Evolutionary conservation across 75 land plant species (phyloP), one percentile per base, ranked within the genome.

Genomic region (Selaginella tamariscina): DNA sequence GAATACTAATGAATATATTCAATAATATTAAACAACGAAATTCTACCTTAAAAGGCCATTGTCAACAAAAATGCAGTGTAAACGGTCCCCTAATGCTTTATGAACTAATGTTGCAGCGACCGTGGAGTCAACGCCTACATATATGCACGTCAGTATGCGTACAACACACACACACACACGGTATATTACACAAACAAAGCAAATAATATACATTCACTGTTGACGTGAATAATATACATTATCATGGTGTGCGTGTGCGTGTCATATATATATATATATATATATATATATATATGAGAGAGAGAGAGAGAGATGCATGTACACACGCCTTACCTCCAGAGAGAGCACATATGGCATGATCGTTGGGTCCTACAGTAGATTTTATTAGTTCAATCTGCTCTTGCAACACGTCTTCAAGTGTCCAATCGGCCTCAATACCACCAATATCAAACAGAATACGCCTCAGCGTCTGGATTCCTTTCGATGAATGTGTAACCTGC

Each of bases 81-180:
- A 86, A 67, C 88, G 80, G 8, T 94, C 91, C 13, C 98, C 96
- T 55, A 94, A 83, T 18, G 91, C 96, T 74, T 73, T 87, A 56
- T 89, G 91, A 67, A 94, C 91, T 29, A 94, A 78, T 21, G 88
- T 89, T 1, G 96, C 96, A 2, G 96, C 98, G 64, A 94, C 96
- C 15, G 98, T 80, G 11, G 96, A 94, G 73, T 94, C 98, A 5
- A 94, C 98, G 59, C 98, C n/a, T n/a, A n/a, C n/a, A n/a, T n/a
- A n/a, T n/a, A n/a, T n/a, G n/a, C n/a, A n/a, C n/a, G n/a, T n/a
- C n/a, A n/a, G n/a, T n/a, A n/a, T n/a, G n/a, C n/a, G n/a, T n/a
- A n/a, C n/a, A n/a, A n/a, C n/a, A n/a, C n/a, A n/a, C n/a, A n/a
- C n/a, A n/a, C n/a, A n/a, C n/a, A n/a, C n/a, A n/a, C n/a, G n/a